Base-by-base conservation (phyloP, 129 eudicot genomes). In the Logfia minima region DNA sequence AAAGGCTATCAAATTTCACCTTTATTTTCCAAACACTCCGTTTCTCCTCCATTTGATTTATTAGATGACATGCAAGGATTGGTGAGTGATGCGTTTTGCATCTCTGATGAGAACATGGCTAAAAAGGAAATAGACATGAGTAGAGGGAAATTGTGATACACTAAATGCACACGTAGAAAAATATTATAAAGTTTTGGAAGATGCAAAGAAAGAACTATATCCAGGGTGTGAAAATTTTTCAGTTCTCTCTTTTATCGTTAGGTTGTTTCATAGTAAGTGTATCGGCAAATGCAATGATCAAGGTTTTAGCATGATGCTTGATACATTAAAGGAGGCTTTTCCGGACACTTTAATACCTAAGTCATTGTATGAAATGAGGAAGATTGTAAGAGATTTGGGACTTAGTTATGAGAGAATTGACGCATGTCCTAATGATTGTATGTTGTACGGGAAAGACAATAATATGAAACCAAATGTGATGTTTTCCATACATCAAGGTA, bases 141-240 rank as follows among this genome's bases (percentile, higher is more conserved):
- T n/a, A 62, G 18, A 76, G 19, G 77, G 11, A 62, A 31, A 11
- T 13, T 0, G 1, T 17, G 21, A 22, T n/a, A 34, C 6, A 52
- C 61, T 23, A 39, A 65, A 76, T 19, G 28, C 63, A 18, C 66
- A 67, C 0, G 67, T 67, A 5, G 28, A 51, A 11, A 75, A 60
- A 10, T 75, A 75, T 56, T 35, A 56, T 77, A 22, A 77, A 45
- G 66, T 68, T 13, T 58, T 81, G 18, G 68, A 65, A 45, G 76
- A 75, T 41, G 76, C 66, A 19, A 72, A 68, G 18, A 66, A 80
- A 80, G 76, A 74, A 58, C 72, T 80, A 66, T 74, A 80, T 74
- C 80, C 63, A 4, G 70, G 84, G 16, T 79, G 77, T 79, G 14
- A 56, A 67, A 74, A 8, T 2, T 66, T 81, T 26, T 34, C 66